A percentile compares a stretch with the other conserved stretches of the same genome.
phyloP scores from a whole-genome alignment of 805 yeast genomes.

The Wickerhamomyces bovis region DNA sequence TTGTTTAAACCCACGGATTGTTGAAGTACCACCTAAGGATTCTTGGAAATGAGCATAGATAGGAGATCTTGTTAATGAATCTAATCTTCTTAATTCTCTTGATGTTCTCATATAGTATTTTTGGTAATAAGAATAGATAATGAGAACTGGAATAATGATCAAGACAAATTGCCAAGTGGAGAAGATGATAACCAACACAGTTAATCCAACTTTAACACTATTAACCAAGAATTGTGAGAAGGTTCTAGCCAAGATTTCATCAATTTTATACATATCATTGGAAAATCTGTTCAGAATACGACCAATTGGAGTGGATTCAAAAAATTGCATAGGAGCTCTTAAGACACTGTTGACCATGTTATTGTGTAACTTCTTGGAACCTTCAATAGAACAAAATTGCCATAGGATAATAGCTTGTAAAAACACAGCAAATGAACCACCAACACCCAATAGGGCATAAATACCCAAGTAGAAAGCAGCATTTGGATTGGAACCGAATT shows the following conservation, averaged over 20 bases:
- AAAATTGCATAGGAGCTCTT: constrained; percentile 91
- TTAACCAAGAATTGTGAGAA: constrained; percentile 64
- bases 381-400: constrained; percentile 78
- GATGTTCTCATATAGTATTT: constrained; percentile 72
- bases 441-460: constrained; percentile 70
- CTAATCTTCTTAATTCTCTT: constrained; percentile 77
- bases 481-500: constrained; percentile 62
- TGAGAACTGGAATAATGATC: constrained; percentile 61
- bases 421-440: constrained; percentile 54
- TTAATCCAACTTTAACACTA: constrained; percentile 58
- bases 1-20: constrained; percentile 71
- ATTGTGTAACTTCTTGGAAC: constrained; percentile 71
- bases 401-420: constrained; percentile 65
- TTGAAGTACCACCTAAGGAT: constrained; percentile 66
- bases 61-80: constrained; percentile 74
- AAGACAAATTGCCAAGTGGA: constrained; percentile 86
- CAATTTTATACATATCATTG: constrained; percentile 84
- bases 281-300: constrained; percentile 88
- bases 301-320: constrained; percentile 94
- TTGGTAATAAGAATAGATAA: constrained; percentile 66
- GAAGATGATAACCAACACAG: constrained; percentile 71
- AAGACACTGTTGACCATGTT: constrained; percentile 68
- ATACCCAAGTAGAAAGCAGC: constrained; percentile 67
- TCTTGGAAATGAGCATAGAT: constrained; percentile 83
- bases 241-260: constrained; percentile 68